Evolutionary conservation across 2,329 filamentous ascomycete genomes (phyloP).

Genomic region (Ophiosphaerella korrae): DNA sequence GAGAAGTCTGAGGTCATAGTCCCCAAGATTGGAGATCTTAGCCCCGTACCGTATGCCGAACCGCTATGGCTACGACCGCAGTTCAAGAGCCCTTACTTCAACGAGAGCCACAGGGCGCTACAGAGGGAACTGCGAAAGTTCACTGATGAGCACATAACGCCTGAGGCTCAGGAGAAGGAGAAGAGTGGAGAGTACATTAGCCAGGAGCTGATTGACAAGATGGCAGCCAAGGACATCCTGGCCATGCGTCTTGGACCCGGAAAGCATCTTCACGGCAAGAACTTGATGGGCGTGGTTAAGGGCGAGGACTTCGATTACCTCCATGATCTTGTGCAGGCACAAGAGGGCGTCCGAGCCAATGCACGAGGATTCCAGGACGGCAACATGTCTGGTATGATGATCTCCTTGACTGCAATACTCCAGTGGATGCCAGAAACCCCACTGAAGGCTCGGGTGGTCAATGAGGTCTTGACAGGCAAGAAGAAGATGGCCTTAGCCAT

Average conservation of each 20-base stretch:
- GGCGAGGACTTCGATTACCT: slow-evolving; percentile 87
- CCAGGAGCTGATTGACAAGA: slow-evolving; percentile 74
- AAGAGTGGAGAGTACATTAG: slow-evolving; percentile 72
- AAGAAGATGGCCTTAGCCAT: slow-evolving; percentile 91
- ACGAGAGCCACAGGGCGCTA: slow-evolving; percentile 71
- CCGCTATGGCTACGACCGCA: slow-evolving; percentile 79
- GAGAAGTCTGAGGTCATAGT: slow-evolving; percentile 77
- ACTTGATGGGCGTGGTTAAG: slow-evolving; percentile 70
- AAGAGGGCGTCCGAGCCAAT: slow-evolving; percentile 74
- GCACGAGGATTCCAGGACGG: slow-evolving; percentile 84
- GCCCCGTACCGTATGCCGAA: slow-evolving; percentile 80
- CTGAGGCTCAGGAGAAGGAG: slow-evolving; percentile 79
- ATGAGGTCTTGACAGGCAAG: slow-evolving; percentile 76
- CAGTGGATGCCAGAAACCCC: slow-evolving; percentile 73
- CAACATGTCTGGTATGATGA: slow-evolving; percentile 85
- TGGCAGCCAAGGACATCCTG: slow-evolving; percentile 74
- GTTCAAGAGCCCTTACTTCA: slow-evolving; percentile 82
- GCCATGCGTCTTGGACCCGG: slow-evolving; percentile 85
- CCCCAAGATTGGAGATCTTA: slow-evolving; percentile 72
- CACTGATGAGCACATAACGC: slow-evolving; percentile 70
- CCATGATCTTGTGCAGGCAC: slow-evolving; percentile 76
- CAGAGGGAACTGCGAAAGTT: slow-evolving; percentile 75
- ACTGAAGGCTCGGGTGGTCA: slow-evolving; percentile 69
- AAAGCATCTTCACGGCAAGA: slow-evolving; percentile 75
- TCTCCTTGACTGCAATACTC: slow-evolving; percentile 77